Conservation (phyloP, 1,139 yeast genomes). For the Pichia sp. region DNA sequence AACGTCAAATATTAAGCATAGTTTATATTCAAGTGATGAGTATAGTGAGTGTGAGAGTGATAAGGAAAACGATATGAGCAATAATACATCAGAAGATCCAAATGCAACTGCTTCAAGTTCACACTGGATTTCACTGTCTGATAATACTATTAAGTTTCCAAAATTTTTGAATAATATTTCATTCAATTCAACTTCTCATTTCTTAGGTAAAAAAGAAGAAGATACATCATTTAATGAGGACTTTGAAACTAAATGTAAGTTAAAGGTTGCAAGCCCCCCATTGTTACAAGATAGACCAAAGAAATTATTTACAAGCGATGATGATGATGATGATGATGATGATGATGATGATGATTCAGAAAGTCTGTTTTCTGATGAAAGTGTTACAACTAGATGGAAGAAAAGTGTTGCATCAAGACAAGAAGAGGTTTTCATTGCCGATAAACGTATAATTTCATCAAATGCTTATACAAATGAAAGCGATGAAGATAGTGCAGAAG, state of each 20-base stretch:
- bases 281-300: constrained; percentile 17
- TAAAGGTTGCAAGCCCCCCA: constrained; percentile 16
- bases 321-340: constrained; percentile 7
- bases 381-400: constrained; percentile 7
- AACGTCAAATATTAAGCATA: background rate
- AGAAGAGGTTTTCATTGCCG: constrained; percentile 6
- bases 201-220: background rate
- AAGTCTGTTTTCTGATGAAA: background rate
- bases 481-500: constrained; percentile 13
- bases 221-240: constrained; percentile 4
- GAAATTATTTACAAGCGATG: constrained; percentile 22
- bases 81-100: constrained; percentile 1
- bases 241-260: background rate
- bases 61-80: background rate
- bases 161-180: constrained; percentile 5
- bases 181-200: background rate
- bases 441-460: constrained; percentile 3
- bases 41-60: background rate
- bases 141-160: constrained; percentile 8
- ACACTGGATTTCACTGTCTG: constrained; percentile 7
- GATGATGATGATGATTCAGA: background rate
- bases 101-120: background rate
- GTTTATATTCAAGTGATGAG: background rate
- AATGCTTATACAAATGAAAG: background rate
- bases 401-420: constrained; percentile 13